A percentile compares a stretch with the other conserved stretches of the same genome.
phyloP scores from a whole-genome alignment of 2,329 filamentous ascomycete species.

The Ploettnerulaceae sp. region DNA sequence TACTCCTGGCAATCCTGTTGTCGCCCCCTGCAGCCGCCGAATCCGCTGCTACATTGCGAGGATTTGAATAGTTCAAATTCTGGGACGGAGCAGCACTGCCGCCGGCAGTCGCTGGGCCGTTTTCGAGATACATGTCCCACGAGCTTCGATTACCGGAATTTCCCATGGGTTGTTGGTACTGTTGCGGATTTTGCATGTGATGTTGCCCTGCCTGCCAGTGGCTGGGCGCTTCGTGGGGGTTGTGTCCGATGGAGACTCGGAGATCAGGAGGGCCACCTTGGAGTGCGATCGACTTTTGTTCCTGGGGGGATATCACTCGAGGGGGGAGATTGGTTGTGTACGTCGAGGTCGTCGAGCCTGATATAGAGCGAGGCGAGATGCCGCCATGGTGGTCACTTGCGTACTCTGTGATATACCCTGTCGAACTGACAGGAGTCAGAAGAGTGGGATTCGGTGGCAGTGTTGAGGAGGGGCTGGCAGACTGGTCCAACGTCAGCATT shows the following conservation, averaged over 20 bases:
- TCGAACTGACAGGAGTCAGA: conserved; percentile 33
- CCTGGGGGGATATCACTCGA: conserved; percentile 29
- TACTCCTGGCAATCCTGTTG: conserved; percentile 23
- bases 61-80: conserved; percentile 21
- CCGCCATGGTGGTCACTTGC: conserved; percentile 31
- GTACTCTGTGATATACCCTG: conserved; percentile 31
- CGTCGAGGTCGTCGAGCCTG: conserved; percentile 29
- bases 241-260: conserved; percentile 24
- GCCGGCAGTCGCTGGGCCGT: conserved; percentile 27
- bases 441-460: conserved; percentile 30
- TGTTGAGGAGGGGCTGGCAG: conserved; percentile 33
- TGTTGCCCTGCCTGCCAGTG: conserved; percentile 29
- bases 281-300: conserved; percentile 26
- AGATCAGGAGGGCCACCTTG: conserved; percentile 30
- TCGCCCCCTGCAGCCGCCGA: conserved; percentile 23
- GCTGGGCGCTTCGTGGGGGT: conserved; percentile 25
- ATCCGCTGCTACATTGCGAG: conserved; percentile 27
- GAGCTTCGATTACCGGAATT: conserved; percentile 24
- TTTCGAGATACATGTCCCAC: conserved; percentile 36
- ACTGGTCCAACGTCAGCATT: conserved; percentile 26
- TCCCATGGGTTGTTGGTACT: conserved; percentile 24
- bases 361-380: conserved; percentile 31
- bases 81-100: conserved; percentile 23
- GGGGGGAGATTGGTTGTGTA: conserved; percentile 27
- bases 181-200: conserved; percentile 28